Percentiles rank a stretch among this genome's conserved stretches.
phyloP scores from a whole-genome alignment of 225 moss, liverwort and hornwort genomes.

The Bryoerythrophyllum caledonicum region DNA sequence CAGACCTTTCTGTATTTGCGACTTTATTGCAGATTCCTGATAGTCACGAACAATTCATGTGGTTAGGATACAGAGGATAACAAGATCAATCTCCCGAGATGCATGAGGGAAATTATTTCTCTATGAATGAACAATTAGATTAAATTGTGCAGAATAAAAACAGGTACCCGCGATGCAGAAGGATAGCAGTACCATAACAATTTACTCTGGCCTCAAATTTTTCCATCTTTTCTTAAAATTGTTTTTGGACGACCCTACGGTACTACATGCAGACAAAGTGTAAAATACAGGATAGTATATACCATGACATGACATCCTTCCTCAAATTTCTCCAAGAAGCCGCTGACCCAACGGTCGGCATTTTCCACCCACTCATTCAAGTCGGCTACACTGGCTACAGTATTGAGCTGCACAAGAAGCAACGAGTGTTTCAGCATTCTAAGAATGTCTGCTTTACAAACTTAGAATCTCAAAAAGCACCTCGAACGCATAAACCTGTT shows the following conservation, averaged over 20 bases:
- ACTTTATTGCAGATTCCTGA: conserved; percentile 94
- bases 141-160: no score
- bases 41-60: not conserved
- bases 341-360: conserved; percentile 98
- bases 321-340: conserved; percentile 97
- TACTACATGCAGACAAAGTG: not conserved
- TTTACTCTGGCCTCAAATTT: no score
- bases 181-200: no score
- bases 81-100: no score
- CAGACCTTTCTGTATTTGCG: conserved; percentile 86
- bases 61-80: not conserved
- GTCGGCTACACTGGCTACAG: conserved; percentile 89
- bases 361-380: conserved; percentile 98
- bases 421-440: not conserved
- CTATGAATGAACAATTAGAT: not conserved
- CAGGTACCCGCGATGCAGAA: no score
- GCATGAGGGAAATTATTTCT: not conserved
- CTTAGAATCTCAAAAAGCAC: not conserved
- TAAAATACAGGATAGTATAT: conserved; percentile 13
- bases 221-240: no score
- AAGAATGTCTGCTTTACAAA: not conserved
- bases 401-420: conserved; percentile 58
- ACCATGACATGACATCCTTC: conserved; percentile 99
- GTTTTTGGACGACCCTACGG: no score
- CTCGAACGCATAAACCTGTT: not conserved